Evolutionary conservation across 2,329 filamentous ascomycete species (phyloP), one percentile per base, ranked within the genome.

Genomic region (Cyclaneusma minus): DNA sequence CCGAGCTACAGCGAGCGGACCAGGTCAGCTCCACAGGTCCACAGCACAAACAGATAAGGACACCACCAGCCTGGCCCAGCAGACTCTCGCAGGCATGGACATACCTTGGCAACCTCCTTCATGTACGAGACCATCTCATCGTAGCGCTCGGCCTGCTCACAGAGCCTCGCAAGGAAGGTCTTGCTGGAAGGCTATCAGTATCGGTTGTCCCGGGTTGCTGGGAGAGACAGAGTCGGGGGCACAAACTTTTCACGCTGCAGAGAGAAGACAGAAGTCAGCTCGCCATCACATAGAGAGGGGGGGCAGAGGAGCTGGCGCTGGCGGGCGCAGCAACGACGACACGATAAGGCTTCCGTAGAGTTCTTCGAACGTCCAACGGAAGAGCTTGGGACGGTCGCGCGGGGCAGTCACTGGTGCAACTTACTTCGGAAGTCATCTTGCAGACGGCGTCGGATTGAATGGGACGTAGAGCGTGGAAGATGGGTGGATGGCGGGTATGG

Each of bases 51-150:
- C n/a, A n/a, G 35, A 30, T 29, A 24, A 25, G 32, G 29, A n/a
- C 27, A 4, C 10, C 5, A 8, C 25, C 21, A 13, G n/a, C n/a
- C n/a, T n/a, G n/a, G n/a, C n/a, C n/a, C 24, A 28, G 29, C 24
- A 26, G 21, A 29, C 32, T 24, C 22, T 40, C 29, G 45, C 52
- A 47, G 22, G 20, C 22, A 13, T 33, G 36, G 25, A 35, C 41
- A 29, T 72, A 79, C 75, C 66, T 93, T 91, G 60, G 87, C 87
- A 50, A 95, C 87, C 78, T 94, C 84, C 82, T 95, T 95, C 89
- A 95, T 95, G 68, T 87, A 94, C 54, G 76, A 84, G 48, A 95
- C 87, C 87, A 95, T 95, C 66, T 95, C 89, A 87, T 98, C 87
- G 65, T 98, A 98, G 56, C 87, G 87, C 73, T 95, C 89, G 56